Base-by-base conservation (phyloP, 768 basidiomycete genomes). In the Rhizopogon vulgaris region DNA sequence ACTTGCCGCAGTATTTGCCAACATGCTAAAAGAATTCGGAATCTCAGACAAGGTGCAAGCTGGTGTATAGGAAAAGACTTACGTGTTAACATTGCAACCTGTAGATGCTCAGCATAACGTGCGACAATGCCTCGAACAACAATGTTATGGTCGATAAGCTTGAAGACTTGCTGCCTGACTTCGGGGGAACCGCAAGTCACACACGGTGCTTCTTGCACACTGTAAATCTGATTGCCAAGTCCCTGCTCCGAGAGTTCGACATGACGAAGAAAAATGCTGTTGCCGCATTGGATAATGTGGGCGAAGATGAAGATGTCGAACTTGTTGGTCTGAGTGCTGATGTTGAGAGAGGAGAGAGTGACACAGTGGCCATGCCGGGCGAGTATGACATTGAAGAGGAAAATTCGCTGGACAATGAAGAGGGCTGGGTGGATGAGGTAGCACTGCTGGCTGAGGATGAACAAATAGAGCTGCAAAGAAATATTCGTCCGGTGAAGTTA, bases 161-260 rank as follows among this genome's bases (percentile, higher is more conserved):
- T 3, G 37, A 5, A 0, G n/a, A 56, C 0, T 49, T 60, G 2
- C 6, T 76, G 0, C 38, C 37, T 0, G 24, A n/a, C 0, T 72
- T 69, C 40, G 49, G 52, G 3, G 68, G 69, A 0, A 17, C 25
- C 0, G 41, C 50, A 0, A 68, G 56, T 17, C 66, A 56, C 0
- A 49, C 38, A n/a, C 10, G 48, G 18, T 49, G 36, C 52, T 38
- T 37, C 38, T 25, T 49, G 38, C 48, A 63, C 62, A 0, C 71
- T 3, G 17, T 75, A 18, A 73, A 70, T 38, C 56, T 78, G 0
- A 58, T 71, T 1, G 71, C 69, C 0, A 71, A 73, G 45, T 58
- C 55, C 0, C n/a, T 73, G 0, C 28, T 75, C 0, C 2, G 47
- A 0, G 57, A 62, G 48, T 77, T 76, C 58, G 70, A 76, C 25